These are phyloP conservation scores for Biscogniauxia marginata DNA, from an alignment of 2,329 filamentous ascomycete genomes.

Conservation along the genomic window DNA sequence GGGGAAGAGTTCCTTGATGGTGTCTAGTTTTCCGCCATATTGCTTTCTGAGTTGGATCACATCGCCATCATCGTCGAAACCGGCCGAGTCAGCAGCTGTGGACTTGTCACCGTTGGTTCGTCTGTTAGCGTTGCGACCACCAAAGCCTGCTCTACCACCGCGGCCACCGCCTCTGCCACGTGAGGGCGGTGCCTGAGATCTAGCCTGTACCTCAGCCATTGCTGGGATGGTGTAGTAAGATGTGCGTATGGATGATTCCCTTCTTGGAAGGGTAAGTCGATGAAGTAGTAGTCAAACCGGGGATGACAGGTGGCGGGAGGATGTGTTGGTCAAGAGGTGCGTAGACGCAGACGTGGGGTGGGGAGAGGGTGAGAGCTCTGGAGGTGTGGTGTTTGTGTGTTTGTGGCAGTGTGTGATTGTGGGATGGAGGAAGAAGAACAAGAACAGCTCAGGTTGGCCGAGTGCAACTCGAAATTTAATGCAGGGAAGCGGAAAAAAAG, in stretches of 20 bases:
- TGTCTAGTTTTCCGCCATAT: conserved; percentile 74
- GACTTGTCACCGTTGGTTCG: conserved; percentile 72
- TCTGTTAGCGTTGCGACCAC: conserved; percentile 56
- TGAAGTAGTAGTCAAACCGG: conserved; percentile 25
- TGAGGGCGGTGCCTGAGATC: conserved; percentile 65
- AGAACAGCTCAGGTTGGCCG: conserved; percentile 26
- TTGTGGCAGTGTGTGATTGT: neutral
- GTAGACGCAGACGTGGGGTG: conserved; percentile 12
- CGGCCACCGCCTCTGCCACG: conserved; percentile 89
- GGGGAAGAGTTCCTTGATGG: conserved; percentile 89
- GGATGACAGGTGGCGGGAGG: conserved; percentile 23
- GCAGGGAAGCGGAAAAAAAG: conserved; percentile 8
- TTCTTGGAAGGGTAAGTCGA: conserved; percentile 30
- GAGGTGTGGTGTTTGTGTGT: neutral
- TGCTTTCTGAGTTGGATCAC: conserved; percentile 89
- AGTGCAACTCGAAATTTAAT: conserved; percentile 14
- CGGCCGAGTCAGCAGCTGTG: conserved; percentile 55
- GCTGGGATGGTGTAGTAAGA: conserved; percentile 42
- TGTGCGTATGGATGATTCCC: conserved; percentile 27
- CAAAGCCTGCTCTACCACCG: conserved; percentile 77
- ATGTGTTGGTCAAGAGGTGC: neutral
- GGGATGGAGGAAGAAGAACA: conserved; percentile 12
- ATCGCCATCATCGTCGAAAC: conserved; percentile 79
- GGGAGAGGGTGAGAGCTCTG: conserved; percentile 8
- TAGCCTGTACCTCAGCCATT: conserved; percentile 95